Conservation (phyloP, 2,329 filamentous ascomycete genomes). For the Mollisia scopiformis region DNA sequence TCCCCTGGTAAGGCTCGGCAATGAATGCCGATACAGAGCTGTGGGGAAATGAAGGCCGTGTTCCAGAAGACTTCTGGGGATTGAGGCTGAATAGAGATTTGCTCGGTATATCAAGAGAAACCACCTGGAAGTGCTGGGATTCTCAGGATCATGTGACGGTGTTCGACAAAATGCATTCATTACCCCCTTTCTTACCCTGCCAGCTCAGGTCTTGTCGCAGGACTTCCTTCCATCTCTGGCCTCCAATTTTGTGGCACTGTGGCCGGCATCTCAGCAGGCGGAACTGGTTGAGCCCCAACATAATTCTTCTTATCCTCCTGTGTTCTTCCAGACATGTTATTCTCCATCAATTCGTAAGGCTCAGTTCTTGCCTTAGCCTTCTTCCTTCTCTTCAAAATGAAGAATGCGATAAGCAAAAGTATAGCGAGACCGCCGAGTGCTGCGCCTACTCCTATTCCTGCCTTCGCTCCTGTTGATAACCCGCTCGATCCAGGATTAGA, state of each 20-base stretch:
- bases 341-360: background rate
- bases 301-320: background rate
- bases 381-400: background rate
- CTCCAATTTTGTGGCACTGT: background rate
- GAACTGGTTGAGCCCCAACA: background rate
- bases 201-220: background rate
- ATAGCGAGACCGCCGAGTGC: background rate
- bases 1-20: background rate
- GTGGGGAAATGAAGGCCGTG: background rate
- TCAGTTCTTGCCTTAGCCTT: background rate
- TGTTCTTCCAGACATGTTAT: background rate
- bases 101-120: background rate
- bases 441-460: background rate
- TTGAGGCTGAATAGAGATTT: background rate
- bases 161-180: background rate
- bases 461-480: background rate
- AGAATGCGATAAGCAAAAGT: background rate
- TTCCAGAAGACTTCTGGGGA: background rate
- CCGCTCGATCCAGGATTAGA: background rate
- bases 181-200: background rate
- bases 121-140: background rate
- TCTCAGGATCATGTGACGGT: background rate
- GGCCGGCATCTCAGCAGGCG: background rate
- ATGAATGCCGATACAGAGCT: background rate
- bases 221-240: background rate